Base-by-base conservation (phyloP, 352 stramenopile species). In the Pythium plurisporium region DNA sequence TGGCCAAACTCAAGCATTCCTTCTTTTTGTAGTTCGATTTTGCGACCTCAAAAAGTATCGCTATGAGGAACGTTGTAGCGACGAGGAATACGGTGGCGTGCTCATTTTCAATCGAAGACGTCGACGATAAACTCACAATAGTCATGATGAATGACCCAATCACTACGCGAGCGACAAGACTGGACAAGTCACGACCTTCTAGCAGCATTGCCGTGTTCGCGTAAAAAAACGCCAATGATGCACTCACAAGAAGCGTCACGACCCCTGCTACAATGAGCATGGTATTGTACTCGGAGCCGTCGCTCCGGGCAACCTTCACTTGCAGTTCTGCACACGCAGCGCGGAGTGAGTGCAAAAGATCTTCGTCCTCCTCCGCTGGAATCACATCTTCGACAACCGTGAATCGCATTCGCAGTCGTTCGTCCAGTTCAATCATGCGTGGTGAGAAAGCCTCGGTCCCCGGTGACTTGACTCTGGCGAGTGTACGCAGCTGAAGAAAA, bases 51-150 rank as follows among this genome's bases (percentile, higher is more conserved):
- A 59, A 29, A 11, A 73, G 12, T 4, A 86, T 11, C 0, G 53
- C 62, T 23, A 81, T 30, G 0, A 91, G 55, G 14, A 82, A 58
- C 5, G 70, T 83, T 0, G 76, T 86, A 7, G 76, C 61, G 38
- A 94, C 55, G 64, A 93, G 92, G 55, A 93, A 94, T 6, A 62
- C 63, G 10, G 82, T 92, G 12, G 84, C 86, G 52, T 96, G 87
- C 52, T 96, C 87, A 57, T 96, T 96, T 51, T 96, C 87, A 30
- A 96, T 94, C 19, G 82, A 91, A 5, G 86, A 95, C 29, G 78
- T 93, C 1, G 83, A 94, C 1, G 81, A 82, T 19, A 93, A 62
- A 29, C 74, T 91, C 15, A 62, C 60, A 49, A 89, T 79, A 25
- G 91, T 78, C 12, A 82, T 30, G 12, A 78, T 27, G 17, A 44